Base-by-base conservation (phyloP, 208 protist species). In the Lotmaria passim region DNA sequence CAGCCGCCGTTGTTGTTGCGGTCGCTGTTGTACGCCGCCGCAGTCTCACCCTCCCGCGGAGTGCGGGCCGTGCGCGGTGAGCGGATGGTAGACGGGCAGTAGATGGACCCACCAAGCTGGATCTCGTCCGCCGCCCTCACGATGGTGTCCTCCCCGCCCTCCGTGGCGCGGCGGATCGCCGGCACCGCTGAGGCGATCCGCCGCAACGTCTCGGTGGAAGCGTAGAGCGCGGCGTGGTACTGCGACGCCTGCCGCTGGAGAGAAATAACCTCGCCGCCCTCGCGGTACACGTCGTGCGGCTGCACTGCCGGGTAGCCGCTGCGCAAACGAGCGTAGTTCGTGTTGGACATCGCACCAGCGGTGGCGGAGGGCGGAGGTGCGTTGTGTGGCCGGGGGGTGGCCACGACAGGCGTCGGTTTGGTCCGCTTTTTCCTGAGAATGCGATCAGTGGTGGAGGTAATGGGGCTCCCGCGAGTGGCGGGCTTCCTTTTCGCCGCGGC, bases 221-320 rank as follows among this genome's bases (percentile, higher is more conserved):
- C 21, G 44, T 28, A 66, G 21, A 5, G 17, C 1, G 26, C 41
- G 12, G 21, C 6, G n/a, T 33, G 53, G 38, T 64, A 58, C 26
- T 28, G 50, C 44, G 70, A 64, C 8, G 43, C 61, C 39, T 50
- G 62, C 21, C 55, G 70, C 60, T 75, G 70, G 36, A 69, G 46
- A 41, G 30, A 7, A 10, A 69, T 69, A 15, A 46, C 39, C 59
- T 64, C 61, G 7, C 53, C 61, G n/a, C 51, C 36, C 21, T 57
- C 50, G 5, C 61, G 58, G 30, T 44, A 58, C 15, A 64, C 41
- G 19, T 69, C 70, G 34, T 50, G 38, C 12, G 46, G 23, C 21
- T 38, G 55, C 41, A 51, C 34, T 0, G 53, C 48, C 44, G 51
- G 41, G 60, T 50, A 63, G 17, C 41, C 61, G 53, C 53, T 59